phyloP scores from a whole-genome alignment of 2,329 filamentous ascomycete species.

The Colletotrichum tanaceti region DNA sequence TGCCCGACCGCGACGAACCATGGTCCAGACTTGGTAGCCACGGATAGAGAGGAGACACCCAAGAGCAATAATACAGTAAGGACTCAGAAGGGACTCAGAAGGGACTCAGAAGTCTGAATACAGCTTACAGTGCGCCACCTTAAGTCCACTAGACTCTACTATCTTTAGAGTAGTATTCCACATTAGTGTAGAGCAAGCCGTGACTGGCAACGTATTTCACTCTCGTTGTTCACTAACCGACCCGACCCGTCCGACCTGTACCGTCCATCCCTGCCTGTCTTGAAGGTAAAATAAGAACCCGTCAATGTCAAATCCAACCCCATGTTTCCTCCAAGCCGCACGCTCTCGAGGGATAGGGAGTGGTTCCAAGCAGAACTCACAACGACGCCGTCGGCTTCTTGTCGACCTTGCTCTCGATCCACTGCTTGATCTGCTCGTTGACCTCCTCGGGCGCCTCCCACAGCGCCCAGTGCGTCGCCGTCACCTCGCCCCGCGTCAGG shows the following conservation, averaged over 20 bases:
- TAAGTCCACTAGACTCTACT: no score
- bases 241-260: no score
- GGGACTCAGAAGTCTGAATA: no score
- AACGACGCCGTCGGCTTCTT: constrained; percentile 31
- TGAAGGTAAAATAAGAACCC: background rate
- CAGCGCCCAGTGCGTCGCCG: constrained; percentile 84
- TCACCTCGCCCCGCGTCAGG: constrained; percentile 73
- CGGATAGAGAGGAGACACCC: no score
- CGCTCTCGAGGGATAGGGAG: background rate
- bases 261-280: background rate
- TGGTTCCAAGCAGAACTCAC: constrained; percentile 12
- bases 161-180: no score
- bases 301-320: background rate
- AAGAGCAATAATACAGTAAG: no score
- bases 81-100: no score
- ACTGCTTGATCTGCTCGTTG: constrained; percentile 75
- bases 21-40: no score
- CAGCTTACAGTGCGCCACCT: no score
- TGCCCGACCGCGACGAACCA: background rate
- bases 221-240: background rate
- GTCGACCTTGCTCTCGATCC: constrained; percentile 62
- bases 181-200: no score
- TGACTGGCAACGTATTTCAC: background rate
- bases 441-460: constrained; percentile 77
- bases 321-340: background rate